A percentile compares a stretch with the other conserved stretches of the same genome.
These are phyloP conservation scores for Staphylotrichum tortipilum DNA, from an alignment of 495 filamentous ascomycete genomes.

Conservation along the genomic window DNA sequence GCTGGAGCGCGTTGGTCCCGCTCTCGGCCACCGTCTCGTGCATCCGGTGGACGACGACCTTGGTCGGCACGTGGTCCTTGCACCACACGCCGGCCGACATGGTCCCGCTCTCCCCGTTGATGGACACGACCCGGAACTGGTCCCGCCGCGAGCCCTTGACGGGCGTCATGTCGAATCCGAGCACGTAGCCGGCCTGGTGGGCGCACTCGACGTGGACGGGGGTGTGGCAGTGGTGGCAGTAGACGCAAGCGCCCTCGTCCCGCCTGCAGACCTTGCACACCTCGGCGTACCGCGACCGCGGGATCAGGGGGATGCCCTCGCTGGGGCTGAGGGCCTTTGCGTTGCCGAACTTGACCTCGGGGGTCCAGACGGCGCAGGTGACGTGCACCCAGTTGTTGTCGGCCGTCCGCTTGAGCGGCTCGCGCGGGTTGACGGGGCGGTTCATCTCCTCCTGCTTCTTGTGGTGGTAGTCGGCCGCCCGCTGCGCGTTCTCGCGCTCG, in stretches of 20 bases:
- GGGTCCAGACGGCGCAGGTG: slow-evolving; percentile 80
- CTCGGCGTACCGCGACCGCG: slow-evolving; percentile 55
- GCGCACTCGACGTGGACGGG: slow-evolving; percentile 87
- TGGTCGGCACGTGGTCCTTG: slow-evolving; percentile 66
- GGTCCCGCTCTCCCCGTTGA: slow-evolving; percentile 67
- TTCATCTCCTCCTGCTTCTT: slow-evolving; percentile 73
- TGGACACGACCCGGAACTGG: slow-evolving; percentile 58
- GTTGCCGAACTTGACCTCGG: slow-evolving; percentile 84
- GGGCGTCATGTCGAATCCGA: slow-evolving; percentile 85
- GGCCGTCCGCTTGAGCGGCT: slow-evolving; percentile 83
- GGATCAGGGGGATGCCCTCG: slow-evolving; percentile 79
- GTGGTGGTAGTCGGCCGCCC: slow-evolving; percentile 66
- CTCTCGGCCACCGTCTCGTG: slow-evolving; percentile 58
- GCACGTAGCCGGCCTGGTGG: slow-evolving; percentile 65
- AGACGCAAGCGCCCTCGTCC: slow-evolving; percentile 64
- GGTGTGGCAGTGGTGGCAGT: slow-evolving; percentile 72
- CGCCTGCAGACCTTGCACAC: slow-evolving; percentile 79
- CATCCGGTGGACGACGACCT: slow-evolving; percentile 65
- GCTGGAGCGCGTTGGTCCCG: slow-evolving; percentile 66
- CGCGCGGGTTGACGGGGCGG: slow-evolving; percentile 75
- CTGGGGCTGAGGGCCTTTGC: slow-evolving; percentile 70
- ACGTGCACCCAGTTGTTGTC: slow-evolving; percentile 99
- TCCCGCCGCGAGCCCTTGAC: slow-evolving; percentile 82
- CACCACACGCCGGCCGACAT: slow-evolving; percentile 81
- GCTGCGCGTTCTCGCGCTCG: slow-evolving; percentile 69